A percentile compares a stretch with the other conserved stretches of the same genome.
These are phyloP conservation scores for Pontederia crassipes DNA, from an alignment of 176 grass and related monocot genomes.

Conservation along the genomic window DNA sequence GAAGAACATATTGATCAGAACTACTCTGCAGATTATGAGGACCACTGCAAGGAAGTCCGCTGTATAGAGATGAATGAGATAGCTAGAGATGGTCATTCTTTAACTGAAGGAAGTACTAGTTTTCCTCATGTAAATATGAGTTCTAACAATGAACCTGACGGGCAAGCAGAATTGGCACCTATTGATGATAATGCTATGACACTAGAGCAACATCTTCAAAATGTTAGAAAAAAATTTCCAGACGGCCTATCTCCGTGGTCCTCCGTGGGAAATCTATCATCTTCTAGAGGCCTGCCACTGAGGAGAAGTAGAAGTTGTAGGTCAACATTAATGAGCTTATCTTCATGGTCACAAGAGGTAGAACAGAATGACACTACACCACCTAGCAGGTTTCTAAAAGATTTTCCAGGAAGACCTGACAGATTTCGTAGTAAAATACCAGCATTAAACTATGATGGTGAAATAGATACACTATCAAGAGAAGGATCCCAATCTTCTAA, in stretches of 20 bases:
- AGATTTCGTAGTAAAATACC: constrained; percentile 26
- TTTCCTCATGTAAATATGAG: constrained; percentile 20
- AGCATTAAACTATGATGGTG: constrained; percentile 35
- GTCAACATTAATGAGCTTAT: constrained; percentile 32
- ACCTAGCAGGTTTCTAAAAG: constrained; percentile 49
- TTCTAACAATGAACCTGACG: constrained; percentile 4
- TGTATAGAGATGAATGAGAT: constrained; percentile 63
- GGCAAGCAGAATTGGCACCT: constrained; percentile 19
- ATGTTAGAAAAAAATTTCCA: constrained; percentile 39
- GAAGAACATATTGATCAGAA: constrained; percentile 27
- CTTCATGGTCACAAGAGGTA: constrained; percentile 44
- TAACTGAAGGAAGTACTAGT: constrained; percentile 29
- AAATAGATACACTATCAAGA: constrained; percentile 51
- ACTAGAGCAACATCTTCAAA: constrained; percentile 85
- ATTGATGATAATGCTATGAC: constrained; percentile 32
- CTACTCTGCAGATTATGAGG: constrained; percentile 55
- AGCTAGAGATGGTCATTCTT: constrained; percentile 20
- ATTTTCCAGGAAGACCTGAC: constrained; percentile 51
- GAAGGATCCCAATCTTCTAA: constrained; percentile 74
- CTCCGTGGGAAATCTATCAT: neutral
- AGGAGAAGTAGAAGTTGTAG: constrained; percentile 71
- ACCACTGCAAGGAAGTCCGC: constrained; percentile 82
- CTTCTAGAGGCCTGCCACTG: neutral
- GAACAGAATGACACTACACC: constrained; percentile 47
- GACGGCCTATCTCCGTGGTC: neutral